Conservation (phyloP, 495 filamentous ascomycete genomes). For the Aeminium ludgeri region DNA sequence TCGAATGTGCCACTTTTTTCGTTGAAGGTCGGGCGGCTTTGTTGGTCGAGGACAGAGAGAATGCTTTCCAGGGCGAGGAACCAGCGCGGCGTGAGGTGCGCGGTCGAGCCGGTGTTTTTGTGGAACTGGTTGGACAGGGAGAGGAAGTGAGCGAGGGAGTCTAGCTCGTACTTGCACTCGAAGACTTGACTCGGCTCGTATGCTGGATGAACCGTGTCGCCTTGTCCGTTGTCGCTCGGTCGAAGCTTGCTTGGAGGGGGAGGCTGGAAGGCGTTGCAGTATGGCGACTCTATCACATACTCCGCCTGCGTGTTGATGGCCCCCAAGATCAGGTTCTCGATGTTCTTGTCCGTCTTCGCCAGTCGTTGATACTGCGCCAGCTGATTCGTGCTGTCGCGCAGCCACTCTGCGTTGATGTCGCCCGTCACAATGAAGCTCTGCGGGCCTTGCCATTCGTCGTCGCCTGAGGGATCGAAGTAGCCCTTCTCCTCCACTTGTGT, state of each 20-base stretch:
- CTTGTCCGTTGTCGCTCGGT: constrained; percentile 54
- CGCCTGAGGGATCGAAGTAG: constrained; percentile 15
- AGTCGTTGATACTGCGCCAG: constrained; percentile 74
- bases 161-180: constrained; percentile 98
- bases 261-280: constrained; percentile 97
- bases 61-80: constrained; percentile 60
- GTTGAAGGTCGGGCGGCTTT: constrained; percentile 67
- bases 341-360: constrained; percentile 56
- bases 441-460: constrained; percentile 56
- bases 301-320: constrained; percentile 95
- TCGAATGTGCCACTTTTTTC: constrained; percentile 41
- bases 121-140: constrained; percentile 73
- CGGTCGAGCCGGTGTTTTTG: constrained; percentile 55
- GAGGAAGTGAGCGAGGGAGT: constrained; percentile 87
- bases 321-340: constrained; percentile 69
- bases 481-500: constrained; percentile 26
- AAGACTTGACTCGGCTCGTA: constrained; percentile 78
- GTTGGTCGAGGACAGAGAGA: constrained; percentile 54
- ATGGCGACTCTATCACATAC: constrained; percentile 85
- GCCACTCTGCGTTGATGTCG: constrained; percentile 97
- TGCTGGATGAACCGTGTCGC: constrained; percentile 67
- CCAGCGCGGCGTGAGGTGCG: constrained; percentile 67
- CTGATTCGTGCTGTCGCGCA: constrained; percentile 95
- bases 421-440: constrained; percentile 96
- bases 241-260: constrained; percentile 61